Conservation (phyloP, 2,329 filamentous ascomycete species). For the Juglanconis sp. region DNA sequence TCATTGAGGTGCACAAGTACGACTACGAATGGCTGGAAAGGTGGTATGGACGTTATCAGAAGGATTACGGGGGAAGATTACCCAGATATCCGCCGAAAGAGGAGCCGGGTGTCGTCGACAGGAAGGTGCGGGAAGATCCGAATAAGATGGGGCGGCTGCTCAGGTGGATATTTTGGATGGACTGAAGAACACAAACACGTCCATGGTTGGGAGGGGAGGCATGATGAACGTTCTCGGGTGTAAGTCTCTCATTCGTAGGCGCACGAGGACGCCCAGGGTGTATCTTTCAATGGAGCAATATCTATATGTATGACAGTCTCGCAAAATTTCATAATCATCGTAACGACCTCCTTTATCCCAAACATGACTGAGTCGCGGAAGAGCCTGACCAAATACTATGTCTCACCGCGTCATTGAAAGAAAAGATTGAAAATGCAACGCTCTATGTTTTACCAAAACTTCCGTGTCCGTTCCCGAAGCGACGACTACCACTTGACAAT, state of each 20-base stretch:
- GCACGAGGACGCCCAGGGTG: no score
- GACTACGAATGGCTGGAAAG: neutral
- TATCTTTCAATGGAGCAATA: no score
- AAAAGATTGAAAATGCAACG: neutral
- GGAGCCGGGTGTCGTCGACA: neutral
- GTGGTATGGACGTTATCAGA: neutral
- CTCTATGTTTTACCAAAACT: neutral
- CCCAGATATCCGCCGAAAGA: neutral
- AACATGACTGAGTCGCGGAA: neutral
- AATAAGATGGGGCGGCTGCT: neutral
- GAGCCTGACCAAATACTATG: neutral
- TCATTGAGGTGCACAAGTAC: neutral
- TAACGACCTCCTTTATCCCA: no score
- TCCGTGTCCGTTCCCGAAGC: neutral
- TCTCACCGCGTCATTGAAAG: neutral
- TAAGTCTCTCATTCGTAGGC: no score
- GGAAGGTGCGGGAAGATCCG: neutral
- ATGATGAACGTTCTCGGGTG: neutral
- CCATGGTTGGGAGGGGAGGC: neutral
- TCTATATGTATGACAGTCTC: no score
- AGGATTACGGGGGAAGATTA: neutral
- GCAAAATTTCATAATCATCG: no score
- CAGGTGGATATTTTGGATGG: neutral
- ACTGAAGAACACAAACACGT: neutral
- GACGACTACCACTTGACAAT: slow-evolving; percentile 62